A percentile compares a stretch with the other conserved stretches of the same genome.
Evolutionary conservation across 208 protist species (phyloP).

Genomic region (Blechomonas ayalai): DNA sequence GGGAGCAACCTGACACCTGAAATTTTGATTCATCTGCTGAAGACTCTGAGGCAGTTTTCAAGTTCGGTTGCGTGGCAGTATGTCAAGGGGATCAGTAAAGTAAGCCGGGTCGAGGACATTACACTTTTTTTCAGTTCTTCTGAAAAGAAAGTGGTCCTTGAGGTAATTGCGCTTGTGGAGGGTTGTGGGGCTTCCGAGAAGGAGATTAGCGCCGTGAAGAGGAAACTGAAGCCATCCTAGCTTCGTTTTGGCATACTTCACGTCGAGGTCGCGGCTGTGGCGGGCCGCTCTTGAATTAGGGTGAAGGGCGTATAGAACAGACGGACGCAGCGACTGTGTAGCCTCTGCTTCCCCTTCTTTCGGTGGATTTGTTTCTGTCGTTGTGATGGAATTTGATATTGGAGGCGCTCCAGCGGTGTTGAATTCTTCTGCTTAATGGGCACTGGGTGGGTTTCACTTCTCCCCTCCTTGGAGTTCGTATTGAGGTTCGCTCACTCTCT

Average conservation of each 20-base stretch:
- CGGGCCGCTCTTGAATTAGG: no score
- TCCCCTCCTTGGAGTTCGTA: no score
- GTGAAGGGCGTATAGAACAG: no score
- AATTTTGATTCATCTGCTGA: slow-evolving; percentile 61
- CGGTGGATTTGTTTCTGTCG: not conserved
- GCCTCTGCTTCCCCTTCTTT: not conserved
- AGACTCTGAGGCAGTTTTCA: slow-evolving; percentile 24
- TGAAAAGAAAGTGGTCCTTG: slow-evolving; percentile 56
- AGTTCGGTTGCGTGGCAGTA: slow-evolving; percentile 36
- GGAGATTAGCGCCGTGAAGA: slow-evolving; percentile 42
- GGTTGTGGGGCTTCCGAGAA: slow-evolving; percentile 26
- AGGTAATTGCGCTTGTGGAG: slow-evolving; percentile 40
- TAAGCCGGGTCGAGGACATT: slow-evolving; percentile 74
- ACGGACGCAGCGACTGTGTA: no score
- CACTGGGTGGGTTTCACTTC: no score
- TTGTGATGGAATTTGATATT: not conserved
- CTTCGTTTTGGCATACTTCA: no score
- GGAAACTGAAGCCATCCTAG: slow-evolving; percentile 40
- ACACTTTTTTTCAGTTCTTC: slow-evolving; percentile 67
- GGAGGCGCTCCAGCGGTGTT: not conserved
- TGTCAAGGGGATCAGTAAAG: slow-evolving; percentile 56
- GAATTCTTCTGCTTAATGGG: slow-evolving; percentile 2
- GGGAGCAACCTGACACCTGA: slow-evolving; percentile 83
- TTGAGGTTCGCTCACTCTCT: no score
- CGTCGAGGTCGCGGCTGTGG: no score